These are phyloP conservation scores for Poterioochromonas sp. DNA, from an alignment of 352 stramenopile genomes.

Conservation along the genomic window DNA sequence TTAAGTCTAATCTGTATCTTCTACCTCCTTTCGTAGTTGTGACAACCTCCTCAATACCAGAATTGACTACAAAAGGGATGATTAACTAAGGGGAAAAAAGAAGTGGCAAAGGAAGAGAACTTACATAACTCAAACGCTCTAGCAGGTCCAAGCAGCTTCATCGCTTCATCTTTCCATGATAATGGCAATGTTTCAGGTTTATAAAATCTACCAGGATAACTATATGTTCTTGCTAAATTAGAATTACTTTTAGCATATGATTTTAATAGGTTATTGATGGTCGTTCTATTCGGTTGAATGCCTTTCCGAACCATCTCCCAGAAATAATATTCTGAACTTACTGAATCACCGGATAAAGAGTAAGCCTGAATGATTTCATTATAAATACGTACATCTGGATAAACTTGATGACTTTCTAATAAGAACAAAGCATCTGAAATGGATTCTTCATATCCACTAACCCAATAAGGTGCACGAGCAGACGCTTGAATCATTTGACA, in stretches of 20 bases:
- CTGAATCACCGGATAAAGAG: background rate
- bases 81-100: background rate
- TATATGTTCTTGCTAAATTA: background rate
- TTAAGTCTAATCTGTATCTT: background rate
- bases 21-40: background rate
- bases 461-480: conserved; percentile 8
- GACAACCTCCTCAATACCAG: background rate
- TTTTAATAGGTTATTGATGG: background rate
- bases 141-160: background rate
- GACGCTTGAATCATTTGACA: background rate
- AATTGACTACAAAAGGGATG: background rate
- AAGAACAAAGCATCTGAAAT: conserved; percentile 7
- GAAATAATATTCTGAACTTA: conserved; percentile 24
- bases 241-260: background rate
- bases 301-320: conserved; percentile 24
- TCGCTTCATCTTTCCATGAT: background rate
- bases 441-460: conserved; percentile 26
- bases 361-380: conserved; percentile 6
- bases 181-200: background rate
- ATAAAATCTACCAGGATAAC: background rate
- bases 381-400: conserved; percentile 4
- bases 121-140: background rate
- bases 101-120: background rate
- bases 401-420: background rate
- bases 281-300: background rate